These are phyloP conservation scores for Chenopodium quinoa DNA, from an alignment of 148 eudicot species.

Conservation along the genomic window DNA sequence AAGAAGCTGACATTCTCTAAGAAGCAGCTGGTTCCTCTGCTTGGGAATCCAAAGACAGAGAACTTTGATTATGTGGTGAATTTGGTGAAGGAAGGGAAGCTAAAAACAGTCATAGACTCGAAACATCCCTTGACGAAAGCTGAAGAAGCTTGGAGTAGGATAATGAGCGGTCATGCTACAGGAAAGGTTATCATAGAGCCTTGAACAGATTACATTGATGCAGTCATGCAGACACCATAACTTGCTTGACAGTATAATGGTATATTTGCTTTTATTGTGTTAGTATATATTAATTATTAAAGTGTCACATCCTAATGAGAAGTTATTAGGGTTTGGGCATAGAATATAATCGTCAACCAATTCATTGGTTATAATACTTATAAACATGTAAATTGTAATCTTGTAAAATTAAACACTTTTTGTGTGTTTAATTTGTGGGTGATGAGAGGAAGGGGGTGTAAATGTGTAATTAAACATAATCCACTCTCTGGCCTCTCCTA, in stretches of 20 bases:
- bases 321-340: no score
- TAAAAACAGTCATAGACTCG: slow-evolving; percentile 72
- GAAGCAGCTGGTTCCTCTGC: slow-evolving; percentile 57
- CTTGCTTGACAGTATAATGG: neutral
- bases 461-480: no score
- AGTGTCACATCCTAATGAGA: no score
- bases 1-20: slow-evolving; percentile 59
- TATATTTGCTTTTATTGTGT: no score
- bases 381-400: no score
- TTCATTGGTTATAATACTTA: no score
- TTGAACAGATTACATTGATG: slow-evolving; percentile 20
- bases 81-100: slow-evolving; percentile 62
- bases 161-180: slow-evolving; percentile 67
- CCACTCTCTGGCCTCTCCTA: no score
- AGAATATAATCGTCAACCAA: no score
- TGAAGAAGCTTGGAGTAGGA: slow-evolving; percentile 79
- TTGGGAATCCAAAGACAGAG: slow-evolving; percentile 39
- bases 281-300: no score
- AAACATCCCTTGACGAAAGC: slow-evolving; percentile 54
- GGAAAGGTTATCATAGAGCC: slow-evolving; percentile 76
- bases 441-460: no score
- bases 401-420: no score
- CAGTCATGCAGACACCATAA: neutral
- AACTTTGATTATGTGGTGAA: slow-evolving; percentile 56
- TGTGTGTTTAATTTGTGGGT: no score